phyloP scores from a whole-genome alignment of 2,329 filamentous ascomycete genomes.

The Drechslerella coelobrocha region DNA sequence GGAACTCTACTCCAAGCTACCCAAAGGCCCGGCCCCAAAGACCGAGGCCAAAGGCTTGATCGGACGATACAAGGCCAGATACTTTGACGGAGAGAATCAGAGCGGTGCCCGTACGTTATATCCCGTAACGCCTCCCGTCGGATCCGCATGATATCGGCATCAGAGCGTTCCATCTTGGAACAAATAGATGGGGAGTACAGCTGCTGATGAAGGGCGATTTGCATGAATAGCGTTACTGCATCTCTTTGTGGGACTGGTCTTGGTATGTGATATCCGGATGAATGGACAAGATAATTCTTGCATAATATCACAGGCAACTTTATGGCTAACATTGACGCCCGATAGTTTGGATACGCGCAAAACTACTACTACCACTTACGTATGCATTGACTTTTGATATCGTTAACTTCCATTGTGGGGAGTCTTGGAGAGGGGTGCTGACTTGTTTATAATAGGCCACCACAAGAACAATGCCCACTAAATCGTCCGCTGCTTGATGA shows the following conservation, averaged over 20 bases:
- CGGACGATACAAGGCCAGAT: slow-evolving; percentile 84
- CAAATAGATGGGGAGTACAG: slow-evolving; percentile 46
- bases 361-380: slow-evolving; percentile 99
- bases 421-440: slow-evolving; percentile 39
- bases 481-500: slow-evolving; percentile 53
- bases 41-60: slow-evolving; percentile 80
- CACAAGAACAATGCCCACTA: slow-evolving; percentile 99
- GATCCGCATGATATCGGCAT: neutral
- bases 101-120: slow-evolving; percentile 79
- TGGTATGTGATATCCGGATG: slow-evolving; percentile 55
- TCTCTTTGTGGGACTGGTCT: slow-evolving; percentile 76
- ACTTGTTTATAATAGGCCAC: slow-evolving; percentile 71
- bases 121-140: neutral
- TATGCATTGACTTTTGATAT: slow-evolving; percentile 61
- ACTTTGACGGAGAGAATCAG: slow-evolving; percentile 89
- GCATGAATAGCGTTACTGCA: slow-evolving; percentile 78
- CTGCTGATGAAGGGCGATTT: slow-evolving; percentile 15
- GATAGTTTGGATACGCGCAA: slow-evolving; percentile 82
- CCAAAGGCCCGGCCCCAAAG: slow-evolving; percentile 86
- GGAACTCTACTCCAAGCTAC: slow-evolving; percentile 98
- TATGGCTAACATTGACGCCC: slow-evolving; percentile 10
- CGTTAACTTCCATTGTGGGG: slow-evolving; percentile 2
- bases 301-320: neutral
- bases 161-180: slow-evolving; percentile 18
- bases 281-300: neutral